Evolutionary conservation across 2,329 filamentous ascomycete genomes (phyloP).

Genomic region (Diplodia intermedia): DNA sequence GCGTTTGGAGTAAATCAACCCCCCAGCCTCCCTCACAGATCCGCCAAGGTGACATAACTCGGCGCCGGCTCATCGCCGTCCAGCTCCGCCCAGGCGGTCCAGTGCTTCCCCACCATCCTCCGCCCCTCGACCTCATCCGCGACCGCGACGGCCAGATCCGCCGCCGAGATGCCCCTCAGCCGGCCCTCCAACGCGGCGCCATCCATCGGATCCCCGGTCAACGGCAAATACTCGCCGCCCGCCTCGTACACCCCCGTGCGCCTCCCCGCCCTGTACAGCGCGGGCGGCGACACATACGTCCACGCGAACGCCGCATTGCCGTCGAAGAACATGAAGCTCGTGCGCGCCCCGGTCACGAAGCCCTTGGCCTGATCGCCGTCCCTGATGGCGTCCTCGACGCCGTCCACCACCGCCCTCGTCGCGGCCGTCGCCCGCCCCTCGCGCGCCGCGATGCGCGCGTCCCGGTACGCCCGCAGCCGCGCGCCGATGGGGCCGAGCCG

Average conservation of each 20-base stretch:
- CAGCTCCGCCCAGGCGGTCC: slow-evolving; percentile 44
- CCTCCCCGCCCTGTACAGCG: slow-evolving; percentile 45
- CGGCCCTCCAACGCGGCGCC: slow-evolving; percentile 42
- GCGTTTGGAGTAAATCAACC: neutral
- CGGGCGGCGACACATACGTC: slow-evolving; percentile 45
- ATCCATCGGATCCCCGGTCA: slow-evolving; percentile 39
- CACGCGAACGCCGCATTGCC: slow-evolving; percentile 44
- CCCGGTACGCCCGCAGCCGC: slow-evolving; percentile 39
- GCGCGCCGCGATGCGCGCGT: slow-evolving; percentile 39
- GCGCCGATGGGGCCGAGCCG: slow-evolving; percentile 44
- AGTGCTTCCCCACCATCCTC: slow-evolving; percentile 43
- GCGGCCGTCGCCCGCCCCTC: slow-evolving; percentile 34
- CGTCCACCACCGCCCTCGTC: neutral
- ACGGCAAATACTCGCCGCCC: slow-evolving; percentile 44
- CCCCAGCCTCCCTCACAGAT: slow-evolving; percentile 26
- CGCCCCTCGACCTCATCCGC: slow-evolving; percentile 44
- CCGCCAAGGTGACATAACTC: slow-evolving; percentile 40
- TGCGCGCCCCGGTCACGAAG: slow-evolving; percentile 45
- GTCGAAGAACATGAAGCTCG: slow-evolving; percentile 49
- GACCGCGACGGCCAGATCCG: slow-evolving; percentile 47
- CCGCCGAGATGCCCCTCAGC: slow-evolving; percentile 44
- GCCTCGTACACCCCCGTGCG: slow-evolving; percentile 45
- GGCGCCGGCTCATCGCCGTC: slow-evolving; percentile 40
- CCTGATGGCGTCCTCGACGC: slow-evolving; percentile 37
- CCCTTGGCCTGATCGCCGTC: slow-evolving; percentile 40